These are phyloP conservation scores for Vaccinium vitisidaea DNA, from an alignment of 148 eudicot genomes.

Conservation along the genomic window DNA sequence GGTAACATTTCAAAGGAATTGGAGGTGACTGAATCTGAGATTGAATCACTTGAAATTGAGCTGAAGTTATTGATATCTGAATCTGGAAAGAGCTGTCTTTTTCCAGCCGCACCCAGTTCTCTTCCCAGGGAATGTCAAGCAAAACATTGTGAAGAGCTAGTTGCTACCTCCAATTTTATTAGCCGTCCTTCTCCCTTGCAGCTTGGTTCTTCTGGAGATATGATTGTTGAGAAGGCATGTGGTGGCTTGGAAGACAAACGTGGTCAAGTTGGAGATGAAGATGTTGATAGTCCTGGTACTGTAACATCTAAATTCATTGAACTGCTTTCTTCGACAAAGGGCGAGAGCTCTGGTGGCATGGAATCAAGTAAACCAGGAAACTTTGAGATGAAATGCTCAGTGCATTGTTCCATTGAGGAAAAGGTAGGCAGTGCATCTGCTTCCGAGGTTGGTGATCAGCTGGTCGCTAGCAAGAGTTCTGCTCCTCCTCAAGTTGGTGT, in stretches of 20 bases:
- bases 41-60: constrained; percentile 82
- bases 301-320: constrained; percentile 68
- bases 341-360: constrained; percentile 13
- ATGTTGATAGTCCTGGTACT: constrained; percentile 66
- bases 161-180: constrained; percentile 20
- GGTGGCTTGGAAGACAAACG: constrained; percentile 29
- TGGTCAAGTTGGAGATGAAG: constrained; percentile 35
- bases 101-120: constrained; percentile 42
- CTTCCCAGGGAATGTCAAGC: constrained; percentile 28
- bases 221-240: constrained; percentile 28
- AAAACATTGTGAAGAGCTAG: constrained; percentile 32
- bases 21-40: constrained; percentile 76
- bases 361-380: constrained; percentile 13
- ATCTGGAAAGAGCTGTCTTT: constrained; percentile 20
- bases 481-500: background rate
- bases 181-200: constrained; percentile 42
- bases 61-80: constrained; percentile 45
- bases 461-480: constrained; percentile 8
- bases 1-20: constrained; percentile 59
- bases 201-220: constrained; percentile 38
- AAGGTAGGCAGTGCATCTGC: constrained; percentile 17
- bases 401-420: constrained; percentile 23
- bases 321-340: constrained; percentile 24
- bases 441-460: constrained; percentile 25
- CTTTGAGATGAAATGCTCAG: constrained; percentile 21